Percentiles rank a stretch among this genome's conserved stretches.
phyloP scores from a whole-genome alignment of 176 grass and related monocot genomes.

The Bromus sterilis region DNA sequence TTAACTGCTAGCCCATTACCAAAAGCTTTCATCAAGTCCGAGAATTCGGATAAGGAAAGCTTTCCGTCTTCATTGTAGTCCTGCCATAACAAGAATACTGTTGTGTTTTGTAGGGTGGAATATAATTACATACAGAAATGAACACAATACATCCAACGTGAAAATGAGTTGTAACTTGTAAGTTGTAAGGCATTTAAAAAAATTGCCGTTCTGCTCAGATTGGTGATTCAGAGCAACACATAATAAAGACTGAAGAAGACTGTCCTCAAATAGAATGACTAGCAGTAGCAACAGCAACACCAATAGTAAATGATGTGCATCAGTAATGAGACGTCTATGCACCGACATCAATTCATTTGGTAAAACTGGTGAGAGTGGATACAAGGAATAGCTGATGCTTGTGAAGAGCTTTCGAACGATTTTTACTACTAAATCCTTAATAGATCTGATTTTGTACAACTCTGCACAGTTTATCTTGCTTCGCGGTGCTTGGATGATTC shows the following conservation, averaged over 20 bases:
- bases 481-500: background rate
- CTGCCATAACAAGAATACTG: slow-evolving; percentile 33
- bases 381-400: background rate
- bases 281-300: background rate
- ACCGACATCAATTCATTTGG: background rate
- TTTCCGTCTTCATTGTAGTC: slow-evolving; percentile 72
- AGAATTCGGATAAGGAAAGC: slow-evolving; percentile 72
- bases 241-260: background rate
- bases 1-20: slow-evolving; percentile 59
- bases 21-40: slow-evolving; percentile 88
- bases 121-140: background rate
- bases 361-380: background rate
- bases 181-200: background rate
- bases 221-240: background rate
- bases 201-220: background rate
- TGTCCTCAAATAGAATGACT: background rate
- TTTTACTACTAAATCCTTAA: background rate
- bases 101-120: slow-evolving; percentile 7
- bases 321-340: background rate
- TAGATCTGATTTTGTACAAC: background rate
- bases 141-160: slow-evolving; percentile 1
- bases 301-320: background rate
- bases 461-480: background rate
- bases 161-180: background rate
- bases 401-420: background rate